A percentile compares a stretch with the other conserved stretches of the same genome.
Conservation (phyloP, 2,329 filamentous ascomycete genomes). For the Tolypocladium sp. region DNA sequence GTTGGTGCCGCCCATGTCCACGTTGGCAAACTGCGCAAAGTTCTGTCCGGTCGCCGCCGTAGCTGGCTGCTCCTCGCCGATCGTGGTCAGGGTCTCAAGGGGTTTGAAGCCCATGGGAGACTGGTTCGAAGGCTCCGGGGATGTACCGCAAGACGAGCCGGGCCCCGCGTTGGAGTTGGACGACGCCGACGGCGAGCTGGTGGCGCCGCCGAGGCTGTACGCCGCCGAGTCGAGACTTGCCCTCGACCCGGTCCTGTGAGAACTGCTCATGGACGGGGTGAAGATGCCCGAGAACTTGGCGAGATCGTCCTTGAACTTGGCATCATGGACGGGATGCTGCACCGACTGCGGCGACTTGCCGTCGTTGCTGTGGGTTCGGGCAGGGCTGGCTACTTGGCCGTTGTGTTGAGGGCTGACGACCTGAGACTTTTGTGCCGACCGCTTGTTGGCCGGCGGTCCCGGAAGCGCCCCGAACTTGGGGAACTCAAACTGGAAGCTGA, state of each 20-base stretch:
- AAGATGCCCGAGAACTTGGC: constrained; percentile 50
- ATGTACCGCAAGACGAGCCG: constrained; percentile 64
- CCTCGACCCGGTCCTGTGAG: constrained; percentile 36
- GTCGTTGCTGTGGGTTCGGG: constrained; percentile 19
- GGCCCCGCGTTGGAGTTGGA: constrained; percentile 50
- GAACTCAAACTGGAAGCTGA: constrained; percentile 92
- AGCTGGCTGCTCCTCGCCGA: constrained; percentile 53
- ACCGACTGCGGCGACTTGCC: constrained; percentile 11
- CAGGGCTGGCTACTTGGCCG: constrained; percentile 12
- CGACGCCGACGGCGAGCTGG: constrained; percentile 56
- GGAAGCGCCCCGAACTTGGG: constrained; percentile 80
- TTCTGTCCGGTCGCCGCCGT: constrained; percentile 25
- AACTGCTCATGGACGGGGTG: constrained; percentile 42
- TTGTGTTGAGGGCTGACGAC: constrained; percentile 21
- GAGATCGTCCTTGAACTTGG: constrained; percentile 37
- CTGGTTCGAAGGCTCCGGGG: constrained; percentile 65
- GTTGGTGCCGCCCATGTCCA: constrained; percentile 39
- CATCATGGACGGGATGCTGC: constrained; percentile 7
- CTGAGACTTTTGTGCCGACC: constrained; percentile 17
- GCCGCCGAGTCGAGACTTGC: constrained; percentile 41
- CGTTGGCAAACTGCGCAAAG: constrained; percentile 19
- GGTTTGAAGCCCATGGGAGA: constrained; percentile 61
- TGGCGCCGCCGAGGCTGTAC: constrained; percentile 39
- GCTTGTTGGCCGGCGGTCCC: constrained; percentile 26
- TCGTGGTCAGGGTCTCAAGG: constrained; percentile 52